Percentiles rank a stretch among this genome's conserved stretches.
Evolutionary conservation across 2,329 filamentous ascomycete species (phyloP).

Genomic region (Aspergillus arachidicola): DNA sequence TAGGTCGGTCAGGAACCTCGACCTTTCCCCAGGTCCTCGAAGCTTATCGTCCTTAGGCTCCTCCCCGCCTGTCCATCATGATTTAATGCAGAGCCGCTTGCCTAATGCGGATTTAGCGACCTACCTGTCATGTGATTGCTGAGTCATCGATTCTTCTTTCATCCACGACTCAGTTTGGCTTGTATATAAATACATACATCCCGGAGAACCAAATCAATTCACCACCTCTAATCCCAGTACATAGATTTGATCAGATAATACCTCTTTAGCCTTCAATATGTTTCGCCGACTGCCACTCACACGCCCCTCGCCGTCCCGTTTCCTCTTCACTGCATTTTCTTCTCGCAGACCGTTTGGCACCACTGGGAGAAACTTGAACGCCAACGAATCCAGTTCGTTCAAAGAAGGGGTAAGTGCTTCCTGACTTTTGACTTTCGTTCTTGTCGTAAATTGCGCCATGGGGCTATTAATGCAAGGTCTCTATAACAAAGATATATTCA

Average conservation of each 20-base stretch:
- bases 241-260: background rate
- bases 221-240: no score
- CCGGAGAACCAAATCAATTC: background rate
- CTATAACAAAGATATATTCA: background rate
- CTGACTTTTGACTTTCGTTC: background rate
- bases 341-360: constrained; percentile 8
- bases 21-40: constrained; percentile 22
- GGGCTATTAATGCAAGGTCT: background rate
- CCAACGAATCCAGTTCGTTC: constrained; percentile 9
- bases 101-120: constrained; percentile 13
- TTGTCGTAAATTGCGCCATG: background rate
- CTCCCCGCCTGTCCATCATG: constrained; percentile 27
- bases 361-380: constrained; percentile 1
- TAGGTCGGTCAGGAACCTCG: constrained; percentile 9
- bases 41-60: constrained; percentile 38
- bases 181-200: background rate
- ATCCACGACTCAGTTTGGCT: background rate
- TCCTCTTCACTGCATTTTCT: background rate
- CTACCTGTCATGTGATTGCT: constrained; percentile 23
- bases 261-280: constrained; percentile 7
- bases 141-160: constrained; percentile 17
- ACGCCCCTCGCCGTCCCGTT: background rate
- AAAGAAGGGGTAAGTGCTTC: constrained; percentile 33
- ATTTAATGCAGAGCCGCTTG: constrained; percentile 18
- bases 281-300: background rate